phyloP scores from a whole-genome alignment of 352 stramenopile genomes.

The Phytophthora boehmeriae region DNA sequence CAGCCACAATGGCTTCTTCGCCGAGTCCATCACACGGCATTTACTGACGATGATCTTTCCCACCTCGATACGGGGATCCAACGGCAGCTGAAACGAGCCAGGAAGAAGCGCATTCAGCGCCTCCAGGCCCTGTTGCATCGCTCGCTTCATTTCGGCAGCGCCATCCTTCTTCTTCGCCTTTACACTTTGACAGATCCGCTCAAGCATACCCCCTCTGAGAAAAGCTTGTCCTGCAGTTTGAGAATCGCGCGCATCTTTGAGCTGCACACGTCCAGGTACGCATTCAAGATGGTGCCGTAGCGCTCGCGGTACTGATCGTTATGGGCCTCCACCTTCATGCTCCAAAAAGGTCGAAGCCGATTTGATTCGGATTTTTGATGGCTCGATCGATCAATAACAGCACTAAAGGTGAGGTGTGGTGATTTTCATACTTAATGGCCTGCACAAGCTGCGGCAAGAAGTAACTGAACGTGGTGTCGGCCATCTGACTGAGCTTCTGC shows the following conservation, averaged over 20 bases:
- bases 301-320: slow-evolving; percentile 72
- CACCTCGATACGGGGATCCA: slow-evolving; percentile 78
- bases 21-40: slow-evolving; percentile 84
- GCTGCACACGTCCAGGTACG: slow-evolving; percentile 79
- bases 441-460: slow-evolving; percentile 89
- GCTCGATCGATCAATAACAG: slow-evolving; percentile 79
- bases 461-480: slow-evolving; percentile 84
- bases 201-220: slow-evolving; percentile 72
- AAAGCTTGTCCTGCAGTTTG: slow-evolving; percentile 87
- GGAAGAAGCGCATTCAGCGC: slow-evolving; percentile 81
- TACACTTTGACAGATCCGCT: slow-evolving; percentile 78
- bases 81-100: slow-evolving; percentile 79
- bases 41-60: slow-evolving; percentile 79
- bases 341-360: slow-evolving; percentile 89
- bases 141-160: slow-evolving; percentile 69
- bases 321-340: slow-evolving; percentile 84
- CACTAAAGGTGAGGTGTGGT: slow-evolving; percentile 72
- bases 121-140: slow-evolving; percentile 70
- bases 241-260: slow-evolving; percentile 90
- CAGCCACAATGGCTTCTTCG: slow-evolving; percentile 85
- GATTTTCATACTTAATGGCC: slow-evolving; percentile 88
- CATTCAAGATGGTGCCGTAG: slow-evolving; percentile 76
- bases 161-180: slow-evolving; percentile 80
- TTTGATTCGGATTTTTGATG: slow-evolving; percentile 83
- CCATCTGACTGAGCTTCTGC: slow-evolving; percentile 70